Evolutionary conservation across 2,329 filamentous ascomycete species (phyloP).

Genomic region (Cercospora sp.): DNA sequence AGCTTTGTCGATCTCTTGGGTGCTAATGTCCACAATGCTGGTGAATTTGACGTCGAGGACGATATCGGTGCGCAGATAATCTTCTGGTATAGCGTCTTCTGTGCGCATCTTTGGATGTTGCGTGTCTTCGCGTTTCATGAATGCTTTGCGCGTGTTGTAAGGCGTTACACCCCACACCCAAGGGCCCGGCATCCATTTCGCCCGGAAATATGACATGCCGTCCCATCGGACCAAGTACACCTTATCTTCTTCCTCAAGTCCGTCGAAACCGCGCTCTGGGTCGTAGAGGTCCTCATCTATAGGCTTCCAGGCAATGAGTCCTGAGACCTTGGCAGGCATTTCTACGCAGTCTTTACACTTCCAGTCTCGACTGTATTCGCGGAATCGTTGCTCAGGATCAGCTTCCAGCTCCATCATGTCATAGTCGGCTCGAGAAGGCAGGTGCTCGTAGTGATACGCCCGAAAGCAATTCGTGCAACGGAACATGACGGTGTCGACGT

Average conservation of each 20-base stretch:
- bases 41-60: slow-evolving; percentile 78
- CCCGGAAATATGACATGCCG: slow-evolving; percentile 74
- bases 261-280: slow-evolving; percentile 53
- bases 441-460: slow-evolving; percentile 80
- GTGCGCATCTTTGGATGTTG: slow-evolving; percentile 66
- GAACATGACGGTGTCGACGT: slow-evolving; percentile 74
- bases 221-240: slow-evolving; percentile 94
- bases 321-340: slow-evolving; percentile 65
- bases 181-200: slow-evolving; percentile 81
- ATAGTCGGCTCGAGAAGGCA: slow-evolving; percentile 56
- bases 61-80: slow-evolving; percentile 82
- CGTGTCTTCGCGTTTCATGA: slow-evolving; percentile 67
- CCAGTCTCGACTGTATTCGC: slow-evolving; percentile 75
- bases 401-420: slow-evolving; percentile 50
- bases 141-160: slow-evolving; percentile 67
- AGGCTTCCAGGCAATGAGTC: slow-evolving; percentile 87
- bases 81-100: slow-evolving; percentile 81
- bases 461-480: slow-evolving; percentile 76
- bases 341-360: slow-evolving; percentile 75
- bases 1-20: slow-evolving; percentile 68
- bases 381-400: slow-evolving; percentile 61
- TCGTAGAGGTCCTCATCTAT: slow-evolving; percentile 57
- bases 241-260: slow-evolving; percentile 72
- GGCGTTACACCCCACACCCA: slow-evolving; percentile 79
- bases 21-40: slow-evolving; percentile 57